Percentiles rank a stretch among this genome's conserved stretches.
These are phyloP conservation scores for Leccinum subrobustum DNA, from an alignment of 1,284 basidiomycete species.

Conservation along the genomic window DNA sequence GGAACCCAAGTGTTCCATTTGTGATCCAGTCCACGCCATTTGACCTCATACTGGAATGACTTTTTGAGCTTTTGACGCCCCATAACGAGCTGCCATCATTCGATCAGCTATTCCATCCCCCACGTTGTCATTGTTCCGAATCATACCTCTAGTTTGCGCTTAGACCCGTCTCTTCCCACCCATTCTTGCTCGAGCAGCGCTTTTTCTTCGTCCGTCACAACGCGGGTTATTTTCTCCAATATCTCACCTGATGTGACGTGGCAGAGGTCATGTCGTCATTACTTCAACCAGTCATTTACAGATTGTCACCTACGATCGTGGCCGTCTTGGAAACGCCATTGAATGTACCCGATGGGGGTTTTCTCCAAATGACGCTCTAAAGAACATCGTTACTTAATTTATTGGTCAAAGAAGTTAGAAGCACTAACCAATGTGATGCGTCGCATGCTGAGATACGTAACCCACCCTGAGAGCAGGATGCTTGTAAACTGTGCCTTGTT, in stretches of 20 bases:
- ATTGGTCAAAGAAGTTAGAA: conserved; percentile 14
- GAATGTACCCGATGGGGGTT: conserved; percentile 94
- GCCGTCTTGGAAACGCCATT: conserved; percentile 99
- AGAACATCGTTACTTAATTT: conserved; percentile 19
- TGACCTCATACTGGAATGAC: conserved; percentile 93
- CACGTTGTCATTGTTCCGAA: conserved; percentile 4
- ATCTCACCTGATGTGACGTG: conserved; percentile 63
- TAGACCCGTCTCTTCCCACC: conserved; percentile 89
- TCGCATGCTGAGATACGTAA: conserved; percentile 98
- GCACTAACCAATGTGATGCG: conserved; percentile 81
- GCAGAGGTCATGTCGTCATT: conserved; percentile 13
- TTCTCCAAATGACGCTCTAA: conserved; percentile 91
- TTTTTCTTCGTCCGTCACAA: conserved; percentile 87
- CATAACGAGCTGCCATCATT: conserved; percentile 69
- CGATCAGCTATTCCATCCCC: conserved; percentile 7
- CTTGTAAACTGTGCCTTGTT: conserved; percentile 93
- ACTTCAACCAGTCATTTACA: conserved; percentile 11
- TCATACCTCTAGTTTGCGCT: conserved; percentile 85
- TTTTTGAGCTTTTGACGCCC: conserved; percentile 99
- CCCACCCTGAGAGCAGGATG: conserved; percentile 95
- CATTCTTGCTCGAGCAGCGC: conserved; percentile 84
- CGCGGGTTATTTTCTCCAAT: conserved; percentile 90
- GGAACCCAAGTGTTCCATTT: conserved; percentile 93
- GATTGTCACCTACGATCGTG: conserved; percentile 77
- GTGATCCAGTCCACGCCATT: conserved; percentile 95